Conservation (phyloP, 495 filamentous ascomycete species). For the Echria macrotheca region DNA sequence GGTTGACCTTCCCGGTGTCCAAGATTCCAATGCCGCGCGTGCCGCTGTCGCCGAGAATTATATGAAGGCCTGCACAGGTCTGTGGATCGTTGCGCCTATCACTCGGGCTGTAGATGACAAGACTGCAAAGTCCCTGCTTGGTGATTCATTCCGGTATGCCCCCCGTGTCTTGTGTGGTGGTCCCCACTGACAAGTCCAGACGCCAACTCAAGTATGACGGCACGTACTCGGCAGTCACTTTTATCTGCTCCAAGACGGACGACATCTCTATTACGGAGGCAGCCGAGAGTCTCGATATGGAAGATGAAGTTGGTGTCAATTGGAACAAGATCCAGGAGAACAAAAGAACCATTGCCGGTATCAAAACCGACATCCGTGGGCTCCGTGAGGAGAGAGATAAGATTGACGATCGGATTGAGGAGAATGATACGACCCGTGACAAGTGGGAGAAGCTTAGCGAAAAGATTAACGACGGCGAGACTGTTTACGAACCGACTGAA, state of each 20-base stretch:
- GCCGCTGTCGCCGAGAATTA: slow-evolving; percentile 56
- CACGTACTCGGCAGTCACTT: slow-evolving; percentile 51
- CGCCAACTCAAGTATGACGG: slow-evolving; percentile 63
- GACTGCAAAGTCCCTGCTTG: slow-evolving; percentile 55
- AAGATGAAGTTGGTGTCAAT: slow-evolving; percentile 36
- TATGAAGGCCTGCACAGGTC: slow-evolving; percentile 49
- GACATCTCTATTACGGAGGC: slow-evolving; percentile 50
- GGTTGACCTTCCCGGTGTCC: slow-evolving; percentile 61
- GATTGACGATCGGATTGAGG: slow-evolving; percentile 17
- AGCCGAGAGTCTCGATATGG: slow-evolving; percentile 32
- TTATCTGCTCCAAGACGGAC: slow-evolving; percentile 66
- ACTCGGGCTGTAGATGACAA: slow-evolving; percentile 63
- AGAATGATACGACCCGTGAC: slow-evolving; percentile 33
- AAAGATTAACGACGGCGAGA: slow-evolving; percentile 41
- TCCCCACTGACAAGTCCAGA: background rate
- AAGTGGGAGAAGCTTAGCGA: slow-evolving; percentile 44
- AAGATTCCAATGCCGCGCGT: slow-evolving; percentile 61
- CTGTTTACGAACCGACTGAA: slow-evolving; percentile 42
- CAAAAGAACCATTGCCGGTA: slow-evolving; percentile 20
- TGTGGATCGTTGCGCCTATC: slow-evolving; percentile 63
- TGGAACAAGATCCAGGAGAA: slow-evolving; percentile 16
- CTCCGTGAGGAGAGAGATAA: slow-evolving; percentile 28
- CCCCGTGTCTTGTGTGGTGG: background rate
- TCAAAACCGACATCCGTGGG: slow-evolving; percentile 38
- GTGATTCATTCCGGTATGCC: slow-evolving; percentile 49